Conservation (phyloP, 2,329 filamentous ascomycete genomes). For the Acarospora socialis region DNA sequence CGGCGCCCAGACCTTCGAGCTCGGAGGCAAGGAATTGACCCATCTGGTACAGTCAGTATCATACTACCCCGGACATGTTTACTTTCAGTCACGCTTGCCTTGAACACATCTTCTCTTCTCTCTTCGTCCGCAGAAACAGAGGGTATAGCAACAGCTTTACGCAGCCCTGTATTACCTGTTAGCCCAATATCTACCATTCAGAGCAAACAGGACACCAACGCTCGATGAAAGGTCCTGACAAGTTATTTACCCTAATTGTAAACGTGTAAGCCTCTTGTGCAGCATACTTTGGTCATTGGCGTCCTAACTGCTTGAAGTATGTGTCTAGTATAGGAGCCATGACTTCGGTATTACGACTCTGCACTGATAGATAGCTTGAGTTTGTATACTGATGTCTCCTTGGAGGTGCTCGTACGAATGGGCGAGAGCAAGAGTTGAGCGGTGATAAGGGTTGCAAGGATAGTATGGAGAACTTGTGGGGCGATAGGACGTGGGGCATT, state of each 20-base stretch:
- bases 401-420: too few relatives aligned
- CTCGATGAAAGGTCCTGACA: slow-evolving; percentile 72
- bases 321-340: too few relatives aligned
- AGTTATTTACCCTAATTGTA: slow-evolving; percentile 48
- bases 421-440: too few relatives aligned
- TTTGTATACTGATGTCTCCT: too few relatives aligned
- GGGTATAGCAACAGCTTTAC: slow-evolving; percentile 87
- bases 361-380: too few relatives aligned
- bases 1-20: slow-evolving; percentile 69
- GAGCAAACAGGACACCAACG: slow-evolving; percentile 32
- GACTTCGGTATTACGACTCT: too few relatives aligned
- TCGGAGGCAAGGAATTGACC: slow-evolving; percentile 77
- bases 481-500: too few relatives aligned
- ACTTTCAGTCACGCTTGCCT: slow-evolving; percentile 28
- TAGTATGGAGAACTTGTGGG: too few relatives aligned
- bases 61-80: neutral
- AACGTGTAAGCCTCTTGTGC: slow-evolving; percentile 7
- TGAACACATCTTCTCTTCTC: slow-evolving; percentile 79
- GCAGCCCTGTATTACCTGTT: slow-evolving; percentile 37
- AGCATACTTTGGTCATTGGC: neutral
- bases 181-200: slow-evolving; percentile 7
- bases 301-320: too few relatives aligned
- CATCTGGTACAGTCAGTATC: slow-evolving; percentile 43
- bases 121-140: slow-evolving; percentile 88
- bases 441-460: too few relatives aligned